Conservation (phyloP, 73 alveolate species). For the Paramecium primaurelia region DNA sequence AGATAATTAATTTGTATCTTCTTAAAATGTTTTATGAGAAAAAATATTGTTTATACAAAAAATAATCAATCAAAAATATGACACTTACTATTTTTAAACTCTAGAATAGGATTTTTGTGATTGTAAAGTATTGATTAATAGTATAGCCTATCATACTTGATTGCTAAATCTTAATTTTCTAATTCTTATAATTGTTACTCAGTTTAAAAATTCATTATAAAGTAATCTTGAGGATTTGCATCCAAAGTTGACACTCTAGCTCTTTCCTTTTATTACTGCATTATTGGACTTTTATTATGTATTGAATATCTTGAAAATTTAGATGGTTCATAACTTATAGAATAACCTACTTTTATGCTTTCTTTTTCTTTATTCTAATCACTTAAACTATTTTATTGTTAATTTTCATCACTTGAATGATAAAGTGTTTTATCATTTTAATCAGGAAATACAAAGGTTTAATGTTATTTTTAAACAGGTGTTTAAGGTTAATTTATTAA, state of each 20-base stretch:
- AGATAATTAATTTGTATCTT: not conserved
- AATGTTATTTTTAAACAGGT: not conserved
- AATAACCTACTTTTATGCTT: not conserved
- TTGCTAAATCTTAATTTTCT: conserved; percentile 9
- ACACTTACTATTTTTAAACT: not conserved
- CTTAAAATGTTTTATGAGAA: not conserved
- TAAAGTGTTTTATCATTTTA: not conserved
- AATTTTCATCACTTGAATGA: not conserved
- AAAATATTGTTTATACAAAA: not conserved
- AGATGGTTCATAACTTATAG: conserved; percentile 11
- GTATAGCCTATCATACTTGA: not conserved
- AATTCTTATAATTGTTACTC: not conserved
- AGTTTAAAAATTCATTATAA: not conserved
- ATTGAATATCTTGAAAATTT: not conserved
- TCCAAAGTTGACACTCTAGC: conserved; percentile 32
- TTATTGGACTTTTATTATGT: not conserved
- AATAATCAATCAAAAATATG: not conserved
- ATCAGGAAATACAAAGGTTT: not conserved
- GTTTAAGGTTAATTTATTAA: not conserved
- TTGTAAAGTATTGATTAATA: not conserved
- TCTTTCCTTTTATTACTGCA: not conserved
- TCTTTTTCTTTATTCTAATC: not conserved
- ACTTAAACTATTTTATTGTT: not conserved
- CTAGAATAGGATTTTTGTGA: not conserved
- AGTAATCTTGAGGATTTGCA: not conserved